Evolutionary conservation across 768 basidiomycete species (phyloP).

Genomic region (Kwoniella sp.): DNA sequence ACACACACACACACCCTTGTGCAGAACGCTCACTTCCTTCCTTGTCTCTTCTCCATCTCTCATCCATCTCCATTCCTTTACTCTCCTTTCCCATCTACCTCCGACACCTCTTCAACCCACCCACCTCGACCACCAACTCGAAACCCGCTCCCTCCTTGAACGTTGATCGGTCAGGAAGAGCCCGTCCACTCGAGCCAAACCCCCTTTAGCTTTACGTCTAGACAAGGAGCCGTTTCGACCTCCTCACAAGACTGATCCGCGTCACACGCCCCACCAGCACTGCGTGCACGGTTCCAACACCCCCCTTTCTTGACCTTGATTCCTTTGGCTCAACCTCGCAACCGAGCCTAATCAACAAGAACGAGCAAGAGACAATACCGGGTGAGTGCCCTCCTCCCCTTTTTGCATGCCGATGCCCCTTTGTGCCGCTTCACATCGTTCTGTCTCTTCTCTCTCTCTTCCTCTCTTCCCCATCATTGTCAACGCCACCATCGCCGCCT

Average conservation of each 20-base stretch:
- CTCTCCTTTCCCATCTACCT: slow-evolving; percentile 1
- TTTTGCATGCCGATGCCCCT: too few species aligned
- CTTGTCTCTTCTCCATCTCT: slow-evolving; percentile 4
- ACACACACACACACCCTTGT: too few species aligned
- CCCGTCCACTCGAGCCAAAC: too few species aligned
- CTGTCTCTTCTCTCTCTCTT: neutral
- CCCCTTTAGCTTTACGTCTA: slow-evolving; percentile 1
- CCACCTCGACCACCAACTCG: neutral
- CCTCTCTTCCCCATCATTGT: neutral
- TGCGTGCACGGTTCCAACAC: neutral
- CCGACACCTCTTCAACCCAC: neutral
- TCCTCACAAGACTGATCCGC: neutral
- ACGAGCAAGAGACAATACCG: neutral
- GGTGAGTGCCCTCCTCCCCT: neutral
- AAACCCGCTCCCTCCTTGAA: neutral
- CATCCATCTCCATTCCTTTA: slow-evolving; percentile 3
- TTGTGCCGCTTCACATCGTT: too few species aligned
- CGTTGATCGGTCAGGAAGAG: slow-evolving; percentile 5
- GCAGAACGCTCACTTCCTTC: slow-evolving; percentile 48
- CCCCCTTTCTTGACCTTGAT: neutral
- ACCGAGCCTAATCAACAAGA: too few species aligned
- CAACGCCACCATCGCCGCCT: neutral
- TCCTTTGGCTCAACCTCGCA: neutral
- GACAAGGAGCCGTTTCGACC: neutral
- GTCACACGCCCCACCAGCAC: too few species aligned